Base-by-base conservation (phyloP, 1,139 yeast species). In the Blastobotrys arbuscula region DNA sequence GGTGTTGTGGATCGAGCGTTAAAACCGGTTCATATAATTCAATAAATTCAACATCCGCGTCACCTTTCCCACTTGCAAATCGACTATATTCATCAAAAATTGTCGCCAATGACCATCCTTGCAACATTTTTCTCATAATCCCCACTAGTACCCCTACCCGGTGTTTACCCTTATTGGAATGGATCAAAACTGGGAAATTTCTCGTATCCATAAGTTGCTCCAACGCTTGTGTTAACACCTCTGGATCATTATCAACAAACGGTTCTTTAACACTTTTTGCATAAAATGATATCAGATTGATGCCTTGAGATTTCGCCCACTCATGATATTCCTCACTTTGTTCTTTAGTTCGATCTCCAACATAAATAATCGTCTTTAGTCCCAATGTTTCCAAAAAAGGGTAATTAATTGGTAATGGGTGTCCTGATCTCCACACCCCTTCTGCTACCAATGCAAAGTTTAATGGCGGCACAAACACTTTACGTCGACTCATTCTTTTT, bases 151-250 rank as follows among this genome's bases (percentile, higher is more conserved):
- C 89, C 0, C 97, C 97, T 1, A 88, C 90, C 44, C 98, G 70
- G 63, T 92, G 98, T 64, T 92, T 90, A 8, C 98, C 97, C 68
- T 92, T 92, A 64, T 90, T 88, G 3, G 96, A 87, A 65, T 92
- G 97, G 15, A 92, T 78, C 51, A 92, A 72, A 31, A 90, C 79
- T 1, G 98, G 97, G 62, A 84, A 85, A 64, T 89, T 88, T 24
- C 81, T 77, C 48, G 76, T 73, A 61, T 88, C 84, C 41, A 84
- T 65, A 51, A 87, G 73, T 39, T 86, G 63, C 53, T 78, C 75
- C 47, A 90, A 70, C 0, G 95, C 88, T 23, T 71, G 66, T 18
- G 78, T 72, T 50, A 88, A 73, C 7, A 83, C 78, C 8, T 69
- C 71, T 7, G 80, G 78, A 55, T 81, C 78, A 55, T 75, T 78